Percentiles rank a stretch among this genome's conserved stretches.
Conservation (phyloP, 2,329 filamentous ascomycete genomes). For the Pseudogymnoascus sp. region DNA sequence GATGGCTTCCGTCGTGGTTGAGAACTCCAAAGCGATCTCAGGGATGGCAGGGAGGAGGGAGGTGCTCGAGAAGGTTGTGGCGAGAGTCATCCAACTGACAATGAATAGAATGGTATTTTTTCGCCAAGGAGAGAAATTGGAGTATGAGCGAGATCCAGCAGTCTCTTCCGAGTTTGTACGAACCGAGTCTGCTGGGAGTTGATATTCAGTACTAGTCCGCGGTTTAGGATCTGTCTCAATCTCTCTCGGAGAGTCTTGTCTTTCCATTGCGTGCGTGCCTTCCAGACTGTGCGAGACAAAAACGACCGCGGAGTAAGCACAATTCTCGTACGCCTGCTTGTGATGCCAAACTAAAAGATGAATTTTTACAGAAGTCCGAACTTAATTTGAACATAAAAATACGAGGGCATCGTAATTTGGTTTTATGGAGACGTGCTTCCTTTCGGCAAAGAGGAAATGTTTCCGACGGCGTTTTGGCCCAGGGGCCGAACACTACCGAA, state of each 20-base stretch:
- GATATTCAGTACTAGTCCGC: background rate
- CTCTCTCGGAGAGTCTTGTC: background rate
- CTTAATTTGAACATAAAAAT: background rate
- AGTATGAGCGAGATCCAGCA: background rate
- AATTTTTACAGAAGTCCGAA: background rate
- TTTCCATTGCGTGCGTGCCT: background rate
- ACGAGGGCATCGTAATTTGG: background rate
- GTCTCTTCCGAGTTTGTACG: background rate
- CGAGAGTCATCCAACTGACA: conserved; percentile 36
- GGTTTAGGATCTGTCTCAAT: background rate
- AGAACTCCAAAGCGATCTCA: conserved; percentile 34
- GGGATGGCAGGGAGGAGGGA: conserved; percentile 34
- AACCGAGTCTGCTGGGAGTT: background rate
- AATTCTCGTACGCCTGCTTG: background rate
- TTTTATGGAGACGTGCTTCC: background rate
- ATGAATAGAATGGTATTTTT: conserved; percentile 36
- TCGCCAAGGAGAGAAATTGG: conserved; percentile 28
- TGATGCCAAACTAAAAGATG: background rate
- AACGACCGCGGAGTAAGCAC: background rate
- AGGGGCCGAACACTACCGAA: background rate
- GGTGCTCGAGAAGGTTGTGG: conserved; percentile 36
- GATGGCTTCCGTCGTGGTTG: conserved; percentile 25
- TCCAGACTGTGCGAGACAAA: background rate
- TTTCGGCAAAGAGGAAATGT: background rate
- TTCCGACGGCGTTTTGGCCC: background rate